phyloP scores from a whole-genome alignment of 345 rosid species.

The Acer yangbiense region DNA sequence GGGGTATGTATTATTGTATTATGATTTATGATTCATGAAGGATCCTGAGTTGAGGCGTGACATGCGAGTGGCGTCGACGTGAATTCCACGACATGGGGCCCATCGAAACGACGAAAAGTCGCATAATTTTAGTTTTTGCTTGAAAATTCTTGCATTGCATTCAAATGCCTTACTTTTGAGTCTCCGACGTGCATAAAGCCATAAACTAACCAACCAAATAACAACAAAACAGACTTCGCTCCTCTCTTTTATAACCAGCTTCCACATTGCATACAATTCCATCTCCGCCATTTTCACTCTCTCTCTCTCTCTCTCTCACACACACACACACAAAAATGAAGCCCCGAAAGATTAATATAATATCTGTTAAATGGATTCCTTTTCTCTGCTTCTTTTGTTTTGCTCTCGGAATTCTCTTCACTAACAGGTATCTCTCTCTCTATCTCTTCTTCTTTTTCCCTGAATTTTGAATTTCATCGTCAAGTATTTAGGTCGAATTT shows the following conservation, averaged over 20 bases:
- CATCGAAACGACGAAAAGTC: neutral
- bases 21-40: neutral
- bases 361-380: slow-evolving; percentile 79
- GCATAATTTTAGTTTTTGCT: neutral
- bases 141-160: neutral
- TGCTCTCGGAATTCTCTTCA: slow-evolving; percentile 71
- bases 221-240: too few relatives aligned
- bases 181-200: neutral
- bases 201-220: neutral
- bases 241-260: neutral
- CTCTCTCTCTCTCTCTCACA: slow-evolving; percentile 10
- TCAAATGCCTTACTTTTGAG: slow-evolving; percentile 14
- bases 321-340: slow-evolving; percentile 48
- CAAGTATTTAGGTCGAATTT: neutral
- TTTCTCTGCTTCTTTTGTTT: slow-evolving; percentile 71
- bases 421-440: slow-evolving; percentile 51
- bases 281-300: neutral
- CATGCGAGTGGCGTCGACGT: slow-evolving; percentile 21
- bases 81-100: slow-evolving; percentile 4
- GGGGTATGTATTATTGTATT: too few relatives aligned
- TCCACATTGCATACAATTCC: neutral
- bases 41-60: slow-evolving; percentile 17
- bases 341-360: slow-evolving; percentile 45
- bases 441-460: neutral
- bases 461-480: neutral